Evolutionary conservation across 768 basidiomycete species (phyloP).

Genomic region (Mycena filopes): DNA sequence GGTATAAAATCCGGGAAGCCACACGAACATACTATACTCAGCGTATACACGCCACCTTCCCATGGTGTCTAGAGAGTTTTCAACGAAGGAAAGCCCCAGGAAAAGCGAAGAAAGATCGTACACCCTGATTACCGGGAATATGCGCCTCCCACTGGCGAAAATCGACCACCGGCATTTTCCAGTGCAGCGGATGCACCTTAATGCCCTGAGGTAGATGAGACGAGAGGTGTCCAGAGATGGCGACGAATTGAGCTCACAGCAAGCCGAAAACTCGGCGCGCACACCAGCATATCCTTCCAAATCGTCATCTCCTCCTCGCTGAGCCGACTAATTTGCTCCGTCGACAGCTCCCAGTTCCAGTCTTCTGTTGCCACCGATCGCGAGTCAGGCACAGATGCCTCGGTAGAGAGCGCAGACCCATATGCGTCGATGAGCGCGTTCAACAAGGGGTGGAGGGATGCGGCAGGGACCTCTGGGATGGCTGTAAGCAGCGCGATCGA

Average conservation of each 20-base stretch:
- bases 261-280: background rate
- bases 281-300: slow-evolving; percentile 21
- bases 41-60: slow-evolving; percentile 23
- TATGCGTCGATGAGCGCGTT: slow-evolving; percentile 8
- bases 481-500: slow-evolving; percentile 16
- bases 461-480: slow-evolving; percentile 9
- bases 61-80: slow-evolving; percentile 8
- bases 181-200: slow-evolving; percentile 15
- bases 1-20: slow-evolving; percentile 1
- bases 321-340: slow-evolving; percentile 7
- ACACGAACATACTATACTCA: background rate
- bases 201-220: slow-evolving; percentile 8
- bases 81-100: no score
- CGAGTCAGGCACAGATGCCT: no score
- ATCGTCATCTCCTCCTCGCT: slow-evolving; percentile 19
- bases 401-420: slow-evolving; percentile 4
- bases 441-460: slow-evolving; percentile 11
- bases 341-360: slow-evolving; percentile 24
- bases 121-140: slow-evolving; percentile 1
- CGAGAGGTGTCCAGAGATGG: background rate
- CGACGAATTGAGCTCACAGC: background rate
- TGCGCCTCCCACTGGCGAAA: slow-evolving; percentile 18
- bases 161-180: slow-evolving; percentile 22
- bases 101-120: background rate
- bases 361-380: background rate